Conservation (phyloP, 805 yeast species). For the Pichia scutulata region DNA sequence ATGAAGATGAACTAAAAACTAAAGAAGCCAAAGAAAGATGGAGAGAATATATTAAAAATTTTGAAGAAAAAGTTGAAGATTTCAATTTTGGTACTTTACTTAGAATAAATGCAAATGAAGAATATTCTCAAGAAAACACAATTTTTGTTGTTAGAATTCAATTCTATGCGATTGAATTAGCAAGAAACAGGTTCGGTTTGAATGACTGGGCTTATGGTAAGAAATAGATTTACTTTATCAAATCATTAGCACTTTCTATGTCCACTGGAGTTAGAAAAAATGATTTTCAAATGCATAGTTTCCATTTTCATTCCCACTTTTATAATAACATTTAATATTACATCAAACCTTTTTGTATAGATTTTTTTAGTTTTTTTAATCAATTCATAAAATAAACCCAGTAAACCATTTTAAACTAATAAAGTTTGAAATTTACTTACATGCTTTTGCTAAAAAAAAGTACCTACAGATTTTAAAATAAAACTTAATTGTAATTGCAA, state of each 20-base stretch:
- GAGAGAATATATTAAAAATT: conserved; percentile 79
- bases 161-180: conserved; percentile 90
- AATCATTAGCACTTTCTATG: not conserved
- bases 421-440: too few relatives aligned
- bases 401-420: not conserved
- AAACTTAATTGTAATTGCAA: not conserved
- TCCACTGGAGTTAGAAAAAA: not conserved
- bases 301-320: not conserved
- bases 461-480: not conserved
- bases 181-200: conserved; percentile 81
- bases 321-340: not conserved
- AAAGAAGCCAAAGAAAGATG: conserved; percentile 76
- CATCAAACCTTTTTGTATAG: not conserved
- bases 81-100: conserved; percentile 92
- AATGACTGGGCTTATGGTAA: conserved; percentile 77
- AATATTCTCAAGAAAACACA: conserved; percentile 76
- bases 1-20: conserved; percentile 79
- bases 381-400: not conserved
- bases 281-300: not conserved
- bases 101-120: conserved; percentile 63
- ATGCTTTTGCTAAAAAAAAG: too few relatives aligned
- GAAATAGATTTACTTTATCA: not conserved
- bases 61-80: conserved; percentile 77
- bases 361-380: not conserved
- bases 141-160: conserved; percentile 90